Evolutionary conservation across 2,329 filamentous ascomycete genomes (phyloP), one percentile per base, ranked within the genome.

Genomic region (Penicillium sp.): DNA sequence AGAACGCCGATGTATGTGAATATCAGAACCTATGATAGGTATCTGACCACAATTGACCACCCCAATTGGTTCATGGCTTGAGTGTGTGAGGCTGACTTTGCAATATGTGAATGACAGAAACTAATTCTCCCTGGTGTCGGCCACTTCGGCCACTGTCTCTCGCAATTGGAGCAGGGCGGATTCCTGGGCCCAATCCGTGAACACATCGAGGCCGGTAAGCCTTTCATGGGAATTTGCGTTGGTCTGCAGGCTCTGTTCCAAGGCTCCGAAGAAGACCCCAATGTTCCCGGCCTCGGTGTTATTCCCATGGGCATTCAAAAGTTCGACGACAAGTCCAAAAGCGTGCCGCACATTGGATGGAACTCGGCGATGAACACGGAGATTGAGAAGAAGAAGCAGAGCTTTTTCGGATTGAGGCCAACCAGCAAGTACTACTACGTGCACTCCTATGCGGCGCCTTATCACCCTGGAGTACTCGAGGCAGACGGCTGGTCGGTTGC

Each of bases 291-390:
- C 1, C 80, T 99, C 50, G 89, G 89, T 5, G 47, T 96, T 31
- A 87, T 98, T 61, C 87, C 88, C 46, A 85, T 85, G 40, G 80
- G 79, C 11, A 84, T 99, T 64, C 82, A 86, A 71, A 88, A 88
- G 60, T 99, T 99, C 78, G 81, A 91, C 72, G 87, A 91, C 73
- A 75, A 77, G 35, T 80, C 85, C 69, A 98, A 98, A 79, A 88
- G 92, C 39, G 96, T 99, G n/a, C 95, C 95, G 40, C 96, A 99
- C 78, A 99, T 99, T 75, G 95, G 95, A 56, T 99, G 95, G 95
- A 99, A 99, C 78, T 92, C 88, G 67, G 95, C 96, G 46, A 88
- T 88, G 68, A 77, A 62, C 68, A 76, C 60, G 65, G 78, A 69
- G 60, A 79, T 75, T 60, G 77, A 72, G 58, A 74, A 73, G 10